Evolutionary conservation across 306 rosid genomes (phyloP).

Genomic region (Prunus dulcis): DNA sequence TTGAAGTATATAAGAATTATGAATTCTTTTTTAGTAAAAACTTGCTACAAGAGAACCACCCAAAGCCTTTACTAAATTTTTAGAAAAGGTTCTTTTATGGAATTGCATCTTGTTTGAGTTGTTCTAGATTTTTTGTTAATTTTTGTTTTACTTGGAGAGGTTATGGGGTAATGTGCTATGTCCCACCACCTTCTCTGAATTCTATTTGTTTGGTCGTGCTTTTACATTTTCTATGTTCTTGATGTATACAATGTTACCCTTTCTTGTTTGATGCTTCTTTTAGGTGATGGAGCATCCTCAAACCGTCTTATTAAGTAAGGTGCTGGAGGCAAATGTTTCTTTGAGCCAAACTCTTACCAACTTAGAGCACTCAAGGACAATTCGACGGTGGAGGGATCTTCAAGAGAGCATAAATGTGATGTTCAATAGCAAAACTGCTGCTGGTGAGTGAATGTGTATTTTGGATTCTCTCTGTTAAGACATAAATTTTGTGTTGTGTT

Average conservation of each 20-base stretch:
- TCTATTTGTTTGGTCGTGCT: background rate
- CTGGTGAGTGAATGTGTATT: constrained; percentile 41
- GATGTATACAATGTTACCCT: background rate
- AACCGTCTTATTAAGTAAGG: constrained; percentile 66
- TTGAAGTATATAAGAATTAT: background rate
- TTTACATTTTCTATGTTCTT: constrained; percentile 20
- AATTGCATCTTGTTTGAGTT: background rate
- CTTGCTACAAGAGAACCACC: background rate
- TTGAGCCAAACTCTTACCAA: constrained; percentile 60
- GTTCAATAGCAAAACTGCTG: constrained; percentile 64
- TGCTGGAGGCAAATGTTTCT: constrained; percentile 59
- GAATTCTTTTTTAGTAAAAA: background rate
- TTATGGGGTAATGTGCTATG: background rate
- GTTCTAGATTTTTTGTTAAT: background rate
- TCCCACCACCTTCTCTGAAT: background rate
- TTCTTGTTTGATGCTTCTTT: constrained; percentile 19
- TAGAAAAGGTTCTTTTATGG: background rate
- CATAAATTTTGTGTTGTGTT: background rate
- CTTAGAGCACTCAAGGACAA: constrained; percentile 31
- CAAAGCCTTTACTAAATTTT: background rate
- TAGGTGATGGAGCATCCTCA: constrained; percentile 94
- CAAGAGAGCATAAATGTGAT: constrained; percentile 75
- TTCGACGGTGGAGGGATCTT: constrained; percentile 73
- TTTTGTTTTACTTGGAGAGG: background rate
- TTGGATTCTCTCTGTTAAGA: background rate